phyloP scores from a whole-genome alignment of 148 eudicot genomes.

The Mesembryanthemum crystallinum region DNA sequence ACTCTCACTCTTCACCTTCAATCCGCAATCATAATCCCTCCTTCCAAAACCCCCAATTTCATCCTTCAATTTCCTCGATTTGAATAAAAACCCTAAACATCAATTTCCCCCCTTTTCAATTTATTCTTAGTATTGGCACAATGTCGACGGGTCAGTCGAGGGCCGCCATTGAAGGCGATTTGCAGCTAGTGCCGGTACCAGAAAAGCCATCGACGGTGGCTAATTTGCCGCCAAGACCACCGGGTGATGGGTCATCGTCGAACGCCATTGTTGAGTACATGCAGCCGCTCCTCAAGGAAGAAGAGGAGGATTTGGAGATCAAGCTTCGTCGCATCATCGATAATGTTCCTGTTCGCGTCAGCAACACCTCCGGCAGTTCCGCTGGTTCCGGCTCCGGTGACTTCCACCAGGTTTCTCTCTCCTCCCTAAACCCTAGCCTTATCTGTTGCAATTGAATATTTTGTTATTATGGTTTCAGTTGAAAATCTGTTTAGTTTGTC shows the following conservation, averaged over 20 bases:
- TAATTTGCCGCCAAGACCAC: constrained; percentile 59
- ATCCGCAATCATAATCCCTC: too few species aligned
- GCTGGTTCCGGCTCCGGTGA: constrained; percentile 99
- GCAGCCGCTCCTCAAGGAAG: constrained; percentile 52
- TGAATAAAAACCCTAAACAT: too few species aligned
- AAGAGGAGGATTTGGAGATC: constrained; percentile 87
- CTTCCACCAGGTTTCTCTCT: constrained; percentile 75
- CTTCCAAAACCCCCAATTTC: too few species aligned
- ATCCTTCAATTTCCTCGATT: too few species aligned
- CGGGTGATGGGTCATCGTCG: constrained; percentile 35
- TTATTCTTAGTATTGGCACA: too few species aligned
- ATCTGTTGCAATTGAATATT: too few species aligned
- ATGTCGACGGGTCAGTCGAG: constrained; percentile 47
- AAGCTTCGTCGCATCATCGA: constrained; percentile 87
- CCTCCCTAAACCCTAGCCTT: constrained; percentile 1
- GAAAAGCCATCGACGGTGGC: constrained; percentile 32
- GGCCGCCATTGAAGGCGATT: constrained; percentile 48
- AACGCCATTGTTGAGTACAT: constrained; percentile 73
- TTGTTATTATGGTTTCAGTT: background rate
- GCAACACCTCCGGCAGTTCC: constrained; percentile 92
- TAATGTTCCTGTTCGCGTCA: constrained; percentile 89
- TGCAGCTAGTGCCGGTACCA: constrained; percentile 50
- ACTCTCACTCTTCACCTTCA: too few species aligned
- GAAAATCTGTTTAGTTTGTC: background rate
- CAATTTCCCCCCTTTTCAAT: background rate